Conservation (phyloP, 202 grass and related monocot genomes). For the Elaeis oleifera region DNA sequence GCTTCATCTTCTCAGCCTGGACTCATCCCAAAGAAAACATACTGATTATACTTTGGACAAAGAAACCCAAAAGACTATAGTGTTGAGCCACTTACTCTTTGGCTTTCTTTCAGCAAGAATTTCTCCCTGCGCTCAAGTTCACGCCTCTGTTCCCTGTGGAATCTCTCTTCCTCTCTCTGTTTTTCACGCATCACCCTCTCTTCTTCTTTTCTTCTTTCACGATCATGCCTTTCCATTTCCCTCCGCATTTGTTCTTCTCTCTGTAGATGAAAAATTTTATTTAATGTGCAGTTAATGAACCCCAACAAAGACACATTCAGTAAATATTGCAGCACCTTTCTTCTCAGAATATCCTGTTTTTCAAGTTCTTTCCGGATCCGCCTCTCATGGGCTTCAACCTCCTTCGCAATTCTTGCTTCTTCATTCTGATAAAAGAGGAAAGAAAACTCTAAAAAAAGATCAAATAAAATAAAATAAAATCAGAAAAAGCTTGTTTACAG, state of each 20-base stretch:
- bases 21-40: background rate
- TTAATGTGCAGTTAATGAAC: background rate
- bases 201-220: slow-evolving; percentile 92
- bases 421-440: slow-evolving; percentile 32
- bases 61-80: too few relatives aligned
- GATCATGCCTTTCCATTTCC: slow-evolving; percentile 81
- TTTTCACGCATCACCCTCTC: slow-evolving; percentile 72
- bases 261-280: slow-evolving; percentile 31
- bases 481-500: too few relatives aligned
- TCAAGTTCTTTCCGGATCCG: slow-evolving; percentile 83
- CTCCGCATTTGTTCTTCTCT: slow-evolving; percentile 83
- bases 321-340: slow-evolving; percentile 54
- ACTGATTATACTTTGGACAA: too few relatives aligned
- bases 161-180: slow-evolving; percentile 75
- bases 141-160: slow-evolving; percentile 72
- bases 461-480: too few relatives aligned
- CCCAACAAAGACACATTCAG: too few relatives aligned
- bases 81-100: slow-evolving; percentile 41
- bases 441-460: too few relatives aligned
- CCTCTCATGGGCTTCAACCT: slow-evolving; percentile 89
- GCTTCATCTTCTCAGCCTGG: slow-evolving; percentile 75
- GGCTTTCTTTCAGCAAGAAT: slow-evolving; percentile 62
- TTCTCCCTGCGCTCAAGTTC: slow-evolving; percentile 81
- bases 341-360: slow-evolving; percentile 79
- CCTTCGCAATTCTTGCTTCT: slow-evolving; percentile 80